A percentile compares a stretch with the other conserved stretches of the same genome.
Evolutionary conservation across 169 alveolate genomes (phyloP).

Genomic region (Plasmodium vivax): DNA sequence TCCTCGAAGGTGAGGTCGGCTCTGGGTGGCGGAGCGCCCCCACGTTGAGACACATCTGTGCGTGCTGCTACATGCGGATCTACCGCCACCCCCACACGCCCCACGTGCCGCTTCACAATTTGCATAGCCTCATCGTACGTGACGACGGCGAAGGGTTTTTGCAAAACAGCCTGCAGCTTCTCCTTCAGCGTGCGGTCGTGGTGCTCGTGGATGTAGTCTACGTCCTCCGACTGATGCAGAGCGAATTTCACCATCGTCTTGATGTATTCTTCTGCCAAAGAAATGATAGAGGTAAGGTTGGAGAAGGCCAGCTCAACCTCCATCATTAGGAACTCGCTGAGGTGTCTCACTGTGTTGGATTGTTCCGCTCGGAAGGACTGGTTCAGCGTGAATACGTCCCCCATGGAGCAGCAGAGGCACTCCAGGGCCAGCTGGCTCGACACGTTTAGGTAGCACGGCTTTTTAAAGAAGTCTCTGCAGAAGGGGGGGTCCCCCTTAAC

Average conservation of each 20-base stretch:
- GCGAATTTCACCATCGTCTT: conserved; percentile 68
- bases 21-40: conserved; percentile 80
- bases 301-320: conserved; percentile 98
- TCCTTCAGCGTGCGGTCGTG: conserved; percentile 36
- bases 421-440: conserved; percentile 98
- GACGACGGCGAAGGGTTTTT: conserved; percentile 50
- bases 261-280: conserved; percentile 72
- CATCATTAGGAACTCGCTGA: conserved; percentile 99
- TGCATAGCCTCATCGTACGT: conserved; percentile 78
- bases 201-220: conserved; percentile 52
- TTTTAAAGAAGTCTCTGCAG: conserved; percentile 1
- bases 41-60: too few relatives aligned
- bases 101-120: conserved; percentile 75
- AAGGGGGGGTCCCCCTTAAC: conserved; percentile 33
- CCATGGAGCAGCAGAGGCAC: conserved; percentile 94
- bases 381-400: conserved; percentile 97
- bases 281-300: conserved; percentile 76
- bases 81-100: too few relatives aligned
- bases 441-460: conserved; percentile 96
- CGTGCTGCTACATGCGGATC: too few relatives aligned
- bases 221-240: conserved; percentile 71
- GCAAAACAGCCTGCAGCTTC: conserved; percentile 14
- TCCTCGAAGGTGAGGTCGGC: conserved; percentile 78
- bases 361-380: conserved; percentile 99
- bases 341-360: conserved; percentile 96